These are phyloP conservation scores for Euphorbia corollata DNA, from an alignment of 441 rosid species.

Conservation along the genomic window DNA sequence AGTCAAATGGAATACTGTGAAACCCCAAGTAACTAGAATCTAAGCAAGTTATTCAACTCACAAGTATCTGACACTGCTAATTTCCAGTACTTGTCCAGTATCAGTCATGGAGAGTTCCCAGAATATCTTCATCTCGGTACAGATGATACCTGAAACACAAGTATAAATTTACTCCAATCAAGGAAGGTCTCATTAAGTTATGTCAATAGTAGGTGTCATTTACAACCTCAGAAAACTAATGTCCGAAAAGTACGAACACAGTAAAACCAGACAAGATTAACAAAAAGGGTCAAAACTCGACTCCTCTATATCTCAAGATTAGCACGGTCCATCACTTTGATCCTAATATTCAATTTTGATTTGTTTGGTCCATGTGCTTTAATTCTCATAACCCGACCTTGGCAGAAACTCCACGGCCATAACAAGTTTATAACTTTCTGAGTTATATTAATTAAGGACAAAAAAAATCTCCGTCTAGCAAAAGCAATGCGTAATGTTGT, in stretches of 20 bases:
- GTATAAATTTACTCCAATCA: too few species aligned
- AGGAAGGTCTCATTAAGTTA: too few species aligned
- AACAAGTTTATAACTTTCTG: background rate
- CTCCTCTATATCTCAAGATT: background rate
- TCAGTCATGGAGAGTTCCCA: slow-evolving; percentile 60
- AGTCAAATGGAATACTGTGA: background rate
- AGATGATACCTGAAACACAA: slow-evolving; percentile 42
- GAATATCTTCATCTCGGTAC: slow-evolving; percentile 56
- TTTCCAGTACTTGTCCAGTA: background rate
- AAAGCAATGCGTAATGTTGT: background rate
- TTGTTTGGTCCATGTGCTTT: background rate
- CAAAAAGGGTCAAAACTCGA: background rate
- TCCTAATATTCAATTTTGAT: too few species aligned
- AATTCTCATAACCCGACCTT: too few species aligned
- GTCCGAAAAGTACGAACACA: background rate
- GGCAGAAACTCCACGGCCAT: background rate
- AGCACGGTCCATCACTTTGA: too few species aligned
- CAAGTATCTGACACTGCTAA: background rate
- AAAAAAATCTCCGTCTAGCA: background rate
- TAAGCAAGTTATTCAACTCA: background rate
- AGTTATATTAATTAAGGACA: background rate
- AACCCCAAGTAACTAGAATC: slow-evolving; percentile 5
- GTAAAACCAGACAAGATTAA: background rate
- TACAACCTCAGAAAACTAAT: background rate
- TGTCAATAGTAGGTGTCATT: background rate